Percentiles rank a stretch among this genome's conserved stretches.
phyloP scores from a whole-genome alignment of 192 early-diverging fungal genomes.

The Coemansia aciculifera region DNA sequence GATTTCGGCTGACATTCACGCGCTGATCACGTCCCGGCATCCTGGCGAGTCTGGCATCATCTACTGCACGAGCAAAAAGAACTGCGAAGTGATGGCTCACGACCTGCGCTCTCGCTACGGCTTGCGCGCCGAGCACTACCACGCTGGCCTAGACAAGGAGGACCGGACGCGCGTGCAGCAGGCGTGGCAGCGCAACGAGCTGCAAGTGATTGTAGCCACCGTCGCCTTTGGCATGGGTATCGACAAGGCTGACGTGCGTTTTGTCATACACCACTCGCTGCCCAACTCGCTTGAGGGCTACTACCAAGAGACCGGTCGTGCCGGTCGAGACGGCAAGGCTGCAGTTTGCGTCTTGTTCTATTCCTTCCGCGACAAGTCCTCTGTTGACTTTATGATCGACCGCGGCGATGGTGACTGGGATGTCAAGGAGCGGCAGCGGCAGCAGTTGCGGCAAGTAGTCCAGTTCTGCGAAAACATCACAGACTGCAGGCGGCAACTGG shows the following conservation, averaged over 20 bases:
- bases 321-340: slow-evolving; percentile 87
- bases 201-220: slow-evolving; percentile 90
- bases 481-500: slow-evolving; percentile 86
- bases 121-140: slow-evolving; percentile 77
- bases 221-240: slow-evolving; percentile 99
- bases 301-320: slow-evolving; percentile 95
- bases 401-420: slow-evolving; percentile 75
- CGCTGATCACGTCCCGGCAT: slow-evolving; percentile 65
- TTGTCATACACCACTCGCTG: slow-evolving; percentile 90
- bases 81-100: slow-evolving; percentile 80
- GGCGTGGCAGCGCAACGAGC: slow-evolving; percentile 73
- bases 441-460: slow-evolving; percentile 66
- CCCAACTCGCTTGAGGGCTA: slow-evolving; percentile 93
- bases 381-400: slow-evolving; percentile 77
- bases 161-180: slow-evolving; percentile 77
- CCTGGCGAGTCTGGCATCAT: slow-evolving; percentile 84
- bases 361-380: slow-evolving; percentile 69
- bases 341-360: slow-evolving; percentile 87
- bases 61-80: slow-evolving; percentile 77
- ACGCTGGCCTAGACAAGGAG: slow-evolving; percentile 80
- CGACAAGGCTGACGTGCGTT: slow-evolving; percentile 94
- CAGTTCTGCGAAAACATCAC: slow-evolving; percentile 83
- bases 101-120: slow-evolving; percentile 62
- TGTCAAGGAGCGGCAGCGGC: slow-evolving; percentile 76
- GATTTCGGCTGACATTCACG: slow-evolving; percentile 70